Base-by-base conservation (phyloP, 768 basidiomycete genomes). In the Crassisporium funariophilum region DNA sequence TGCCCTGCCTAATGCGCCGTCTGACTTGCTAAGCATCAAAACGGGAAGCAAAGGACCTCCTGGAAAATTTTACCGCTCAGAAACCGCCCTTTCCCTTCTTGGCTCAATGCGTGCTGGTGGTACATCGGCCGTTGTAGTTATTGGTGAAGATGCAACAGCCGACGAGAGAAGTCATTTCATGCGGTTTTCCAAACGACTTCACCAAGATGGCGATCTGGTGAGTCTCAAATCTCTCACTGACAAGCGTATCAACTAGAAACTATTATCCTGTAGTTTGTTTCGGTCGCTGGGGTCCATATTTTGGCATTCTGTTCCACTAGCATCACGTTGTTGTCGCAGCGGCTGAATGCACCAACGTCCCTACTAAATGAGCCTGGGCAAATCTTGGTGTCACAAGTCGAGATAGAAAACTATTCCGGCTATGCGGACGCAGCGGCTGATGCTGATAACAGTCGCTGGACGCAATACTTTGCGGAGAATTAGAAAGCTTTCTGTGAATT, bases 281-380 rank as follows among this genome's bases (percentile, higher is more conserved):
- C 76, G 5, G 72, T 79, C 53, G 72, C 73, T 17, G 79, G 78
- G 6, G 55, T 62, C 10, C 74, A 77, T 41, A 66, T 81, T n/a
- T 70, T 84, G 21, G 82, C 76, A 3, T 74, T 86, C 50, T 84
- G 78, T 48, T 77, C 82, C 7, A 79, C 83, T 4, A 70, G 72
- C 48, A 81, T 77, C 51, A 45, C 56, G 12, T 54, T 66, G 15
- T 61, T 83, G 12, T 63, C 68, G 15, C 74, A 80, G 48, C 72
- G 74, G 41, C 66, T 87, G 20, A 79, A 77, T 44, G 63, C 82
- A 1, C 76, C 80, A 0, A 53, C 74, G 15, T 49, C 59, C 35
- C 70, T 84, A 5, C 63, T 75, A 31, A 74, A 74, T 17, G 63
- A 71, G 13, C 61, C 71, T 6, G 69, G 63, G 13, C 73, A 70